Conservation (phyloP, 2,329 filamentous ascomycete genomes). For the Elsinoe necatrix region DNA sequence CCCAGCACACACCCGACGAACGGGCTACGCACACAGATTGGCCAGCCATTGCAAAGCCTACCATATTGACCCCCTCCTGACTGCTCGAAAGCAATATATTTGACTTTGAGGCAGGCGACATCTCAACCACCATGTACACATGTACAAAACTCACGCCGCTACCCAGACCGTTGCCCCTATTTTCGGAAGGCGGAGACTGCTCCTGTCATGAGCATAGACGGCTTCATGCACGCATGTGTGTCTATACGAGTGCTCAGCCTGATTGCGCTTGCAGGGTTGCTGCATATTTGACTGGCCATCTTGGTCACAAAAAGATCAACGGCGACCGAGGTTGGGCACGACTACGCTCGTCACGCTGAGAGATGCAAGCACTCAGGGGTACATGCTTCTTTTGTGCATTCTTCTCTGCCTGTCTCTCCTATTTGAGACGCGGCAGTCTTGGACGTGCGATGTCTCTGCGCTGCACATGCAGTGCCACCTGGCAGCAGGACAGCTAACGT, state of each 20-base stretch:
- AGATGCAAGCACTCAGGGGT: not conserved
- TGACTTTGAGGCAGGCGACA: constrained; percentile 3
- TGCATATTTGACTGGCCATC: not conserved
- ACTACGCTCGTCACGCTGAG: not conserved
- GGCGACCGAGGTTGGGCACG: not conserved
- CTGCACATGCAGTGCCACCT: not conserved
- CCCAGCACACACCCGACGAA: not conserved
- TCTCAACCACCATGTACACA: not conserved
- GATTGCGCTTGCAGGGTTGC: not conserved
- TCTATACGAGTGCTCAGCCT: constrained; percentile 7
- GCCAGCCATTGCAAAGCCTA: not conserved
- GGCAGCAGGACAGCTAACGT: not conserved
- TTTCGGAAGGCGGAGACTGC: not conserved
- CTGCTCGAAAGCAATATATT: constrained; percentile 1
- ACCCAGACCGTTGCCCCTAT: constrained; percentile 1
- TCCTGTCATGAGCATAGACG: not conserved
- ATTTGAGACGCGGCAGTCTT: not conserved
- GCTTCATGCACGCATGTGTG: not conserved
- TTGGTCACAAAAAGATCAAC: not conserved
- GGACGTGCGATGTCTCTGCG: not conserved
- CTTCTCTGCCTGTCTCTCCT: not conserved
- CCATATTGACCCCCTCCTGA: not conserved
- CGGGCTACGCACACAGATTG: not conserved
- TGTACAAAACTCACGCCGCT: not conserved
- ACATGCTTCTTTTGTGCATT: not conserved